A percentile compares a stretch with the other conserved stretches of the same genome.
phyloP scores from a whole-genome alignment of 768 basidiomycete species.

The Kwoniella pini region DNA sequence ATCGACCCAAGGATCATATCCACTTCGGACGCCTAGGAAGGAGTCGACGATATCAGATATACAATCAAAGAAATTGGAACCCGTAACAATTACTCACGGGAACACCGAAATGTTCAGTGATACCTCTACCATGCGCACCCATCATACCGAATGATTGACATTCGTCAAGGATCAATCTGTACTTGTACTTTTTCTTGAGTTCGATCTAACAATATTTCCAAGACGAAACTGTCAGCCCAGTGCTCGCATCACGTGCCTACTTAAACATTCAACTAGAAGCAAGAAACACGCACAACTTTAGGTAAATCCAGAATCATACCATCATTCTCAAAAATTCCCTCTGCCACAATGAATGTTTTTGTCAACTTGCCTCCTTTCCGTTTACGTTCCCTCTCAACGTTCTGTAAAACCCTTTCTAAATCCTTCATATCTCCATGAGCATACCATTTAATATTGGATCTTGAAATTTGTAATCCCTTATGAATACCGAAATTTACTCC shows the following conservation, averaged over 20 bases:
- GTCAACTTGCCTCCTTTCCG: constrained; percentile 80
- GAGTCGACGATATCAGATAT: neutral
- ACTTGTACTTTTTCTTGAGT: constrained; percentile 92
- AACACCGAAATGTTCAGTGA: constrained; percentile 92
- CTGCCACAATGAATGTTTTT: constrained; percentile 90
- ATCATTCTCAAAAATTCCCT: constrained; percentile 94
- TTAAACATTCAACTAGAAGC: too few species aligned
- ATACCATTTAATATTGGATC: constrained; percentile 89
- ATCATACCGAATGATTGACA: constrained; percentile 89
- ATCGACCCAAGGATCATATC: constrained; percentile 94
- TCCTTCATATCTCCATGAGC: constrained; percentile 93
- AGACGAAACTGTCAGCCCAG: neutral
- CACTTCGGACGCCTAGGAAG: constrained; percentile 73
- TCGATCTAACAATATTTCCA: constrained; percentile 66
- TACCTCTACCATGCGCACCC: constrained; percentile 87
- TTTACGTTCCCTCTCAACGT: constrained; percentile 82
- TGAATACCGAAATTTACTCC: constrained; percentile 93
- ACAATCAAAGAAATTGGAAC: neutral
- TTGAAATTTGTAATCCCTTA: constrained; percentile 90
- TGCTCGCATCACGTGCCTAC: neutral
- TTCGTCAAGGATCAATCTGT: constrained; percentile 91
- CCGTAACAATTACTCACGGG: constrained; percentile 64
- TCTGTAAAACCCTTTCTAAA: constrained; percentile 81
- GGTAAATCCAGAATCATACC: constrained; percentile 90
- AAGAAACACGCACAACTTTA: constrained; percentile 71